Base-by-base conservation (phyloP, 1,139 yeast species). In the Suhomyces maxii region DNA sequence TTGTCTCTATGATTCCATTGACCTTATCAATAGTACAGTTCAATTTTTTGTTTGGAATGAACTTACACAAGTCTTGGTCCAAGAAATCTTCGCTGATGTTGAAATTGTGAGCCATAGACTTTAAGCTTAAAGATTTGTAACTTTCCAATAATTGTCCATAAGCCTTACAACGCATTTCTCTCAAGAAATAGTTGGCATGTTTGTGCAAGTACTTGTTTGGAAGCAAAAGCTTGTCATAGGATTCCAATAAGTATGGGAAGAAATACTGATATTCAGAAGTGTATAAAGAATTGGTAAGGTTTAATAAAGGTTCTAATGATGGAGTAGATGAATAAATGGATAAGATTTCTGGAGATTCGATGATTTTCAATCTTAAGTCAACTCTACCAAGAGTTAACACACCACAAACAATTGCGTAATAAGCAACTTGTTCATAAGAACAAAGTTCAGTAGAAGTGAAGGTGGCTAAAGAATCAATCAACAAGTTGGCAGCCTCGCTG, bases 1-100 rank as follows among this genome's bases (percentile, higher is more conserved):
- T 93, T 28, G 99, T 95, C 65, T 89, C 96, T 54, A 95, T 89
- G 51, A 93, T 89, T 8, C 98, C 98, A 65, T 90, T 89, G 45
- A 93, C 99, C 60, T 90, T 82, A 65, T 95, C 99, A 64, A 95
- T 90, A 45, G 95, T 91, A 71, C 99, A 95, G 69, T 90, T 91
- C 64, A 95, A 79, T 67, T 89, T 89, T 63, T 91, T 90, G 67
- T 85, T 91, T 36, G 98, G 97, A 58, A 95, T 90, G 63, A 91
- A 90, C 62, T 84, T 87, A 61, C 96, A 82, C 57, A 95, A 76
- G 65, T 95, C 99, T 47, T 76, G 76, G 59, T 83, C 88, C 61
- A 95, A 74, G 61, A 91, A 95, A 44, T 86, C 95, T 48, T 85
- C 85, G 43, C 86, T 76, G 30, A 95, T 95, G 49, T 95, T 95